phyloP scores from a whole-genome alignment of 2,329 filamentous ascomycete genomes.

The Huntiella savannae region DNA sequence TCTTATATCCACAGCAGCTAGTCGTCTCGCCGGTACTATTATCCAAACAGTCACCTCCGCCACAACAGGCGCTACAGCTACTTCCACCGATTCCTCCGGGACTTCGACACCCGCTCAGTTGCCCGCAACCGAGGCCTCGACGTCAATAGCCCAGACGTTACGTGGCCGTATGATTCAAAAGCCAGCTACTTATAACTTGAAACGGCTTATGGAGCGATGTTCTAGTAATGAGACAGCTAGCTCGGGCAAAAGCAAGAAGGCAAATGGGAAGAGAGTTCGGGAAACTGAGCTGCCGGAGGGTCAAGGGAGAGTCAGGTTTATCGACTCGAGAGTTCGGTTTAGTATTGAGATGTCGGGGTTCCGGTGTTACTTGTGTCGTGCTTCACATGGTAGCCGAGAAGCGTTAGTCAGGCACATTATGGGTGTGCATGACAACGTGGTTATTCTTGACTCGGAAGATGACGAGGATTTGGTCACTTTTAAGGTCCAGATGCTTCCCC shows the following conservation, averaged over 20 bases:
- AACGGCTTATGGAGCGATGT: conserved; percentile 30
- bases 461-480: not conserved
- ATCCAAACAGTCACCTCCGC: not conserved
- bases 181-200: conserved; percentile 32
- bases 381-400: too few species aligned
- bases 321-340: not conserved
- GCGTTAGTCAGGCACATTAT: too few species aligned
- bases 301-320: not conserved
- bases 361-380: conserved; percentile 1
- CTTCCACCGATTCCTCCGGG: not conserved
- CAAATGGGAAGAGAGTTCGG: not conserved
- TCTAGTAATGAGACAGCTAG: not conserved
- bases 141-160: not conserved
- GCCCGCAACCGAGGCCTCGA: too few species aligned
- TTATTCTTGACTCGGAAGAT: not conserved
- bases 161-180: not conserved
- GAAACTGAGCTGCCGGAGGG: too few species aligned
- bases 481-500: not conserved
- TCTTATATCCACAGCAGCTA: too few species aligned
- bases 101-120: too few species aligned
- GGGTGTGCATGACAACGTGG: too few species aligned
- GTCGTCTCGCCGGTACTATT: too few species aligned
- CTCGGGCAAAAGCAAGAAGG: not conserved
- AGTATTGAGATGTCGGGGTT: not conserved
- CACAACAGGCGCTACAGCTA: not conserved